phyloP scores from a whole-genome alignment of 805 yeast genomes.

The Saturnispora quitensis region DNA sequence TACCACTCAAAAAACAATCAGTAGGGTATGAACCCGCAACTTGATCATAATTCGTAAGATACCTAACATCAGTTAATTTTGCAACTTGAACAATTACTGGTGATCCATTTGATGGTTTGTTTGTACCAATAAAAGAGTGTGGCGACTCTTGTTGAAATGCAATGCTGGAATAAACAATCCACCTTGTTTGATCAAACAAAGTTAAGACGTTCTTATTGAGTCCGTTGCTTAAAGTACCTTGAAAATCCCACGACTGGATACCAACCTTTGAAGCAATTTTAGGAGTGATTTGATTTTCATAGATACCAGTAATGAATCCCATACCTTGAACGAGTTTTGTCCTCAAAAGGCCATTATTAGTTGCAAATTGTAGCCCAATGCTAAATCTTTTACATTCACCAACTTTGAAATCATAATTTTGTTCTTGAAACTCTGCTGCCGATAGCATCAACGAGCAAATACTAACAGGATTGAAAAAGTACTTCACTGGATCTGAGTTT shows the following conservation, averaged over 20 bases:
- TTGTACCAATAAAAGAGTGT: conserved; percentile 24
- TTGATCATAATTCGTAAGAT: conserved; percentile 39
- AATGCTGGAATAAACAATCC: conserved; percentile 50
- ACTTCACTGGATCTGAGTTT: conserved; percentile 31
- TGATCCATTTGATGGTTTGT: conserved; percentile 28
- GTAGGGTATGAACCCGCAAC: conserved; percentile 64
- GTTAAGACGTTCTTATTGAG: conserved; percentile 46
- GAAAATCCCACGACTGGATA: conserved; percentile 38
- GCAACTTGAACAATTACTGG: conserved; percentile 44
- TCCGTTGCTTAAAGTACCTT: conserved; percentile 30
- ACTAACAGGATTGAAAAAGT: conserved; percentile 60
- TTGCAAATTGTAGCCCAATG: conserved; percentile 27
- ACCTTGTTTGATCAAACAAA: conserved; percentile 46
- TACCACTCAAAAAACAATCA: conserved; percentile 34
- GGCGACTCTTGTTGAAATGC: conserved; percentile 16
- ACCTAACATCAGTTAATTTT: conserved; percentile 28
- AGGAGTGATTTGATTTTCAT: conserved; percentile 44
- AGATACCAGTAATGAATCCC: conserved; percentile 67
- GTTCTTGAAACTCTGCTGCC: conserved; percentile 33
- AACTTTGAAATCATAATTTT: conserved; percentile 17
- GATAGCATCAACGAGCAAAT: conserved; percentile 51
- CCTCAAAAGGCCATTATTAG: conserved; percentile 24
- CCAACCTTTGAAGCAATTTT: conserved; percentile 57
- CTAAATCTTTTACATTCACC: conserved; percentile 28
- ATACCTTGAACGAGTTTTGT: conserved; percentile 68